These are phyloP conservation scores for Hanseniaspora gamundiae DNA, from an alignment of 1,139 yeast genomes.

Conservation along the genomic window DNA sequence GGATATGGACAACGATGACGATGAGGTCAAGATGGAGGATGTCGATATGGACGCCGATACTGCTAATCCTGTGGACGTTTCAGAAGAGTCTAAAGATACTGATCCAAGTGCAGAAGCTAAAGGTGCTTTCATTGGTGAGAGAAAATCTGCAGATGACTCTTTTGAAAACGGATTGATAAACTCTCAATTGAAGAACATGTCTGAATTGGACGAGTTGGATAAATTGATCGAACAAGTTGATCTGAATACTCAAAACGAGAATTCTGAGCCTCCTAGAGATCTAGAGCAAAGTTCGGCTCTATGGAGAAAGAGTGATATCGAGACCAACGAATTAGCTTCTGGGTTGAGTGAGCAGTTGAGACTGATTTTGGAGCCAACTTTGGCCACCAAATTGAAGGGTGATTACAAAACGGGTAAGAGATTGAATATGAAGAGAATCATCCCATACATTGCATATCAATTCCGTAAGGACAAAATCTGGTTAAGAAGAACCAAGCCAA, in stretches of 20 bases:
- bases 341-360: constrained; percentile 87
- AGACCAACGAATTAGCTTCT: constrained; percentile 79
- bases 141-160: constrained; percentile 26
- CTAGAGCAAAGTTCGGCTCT: constrained; percentile 59
- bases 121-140: constrained; percentile 42
- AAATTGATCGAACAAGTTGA: constrained; percentile 25
- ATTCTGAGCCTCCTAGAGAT: constrained; percentile 34
- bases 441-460: constrained; percentile 95
- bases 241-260: constrained; percentile 18
- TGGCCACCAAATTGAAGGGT: constrained; percentile 87
- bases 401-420: constrained; percentile 97
- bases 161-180: constrained; percentile 27
- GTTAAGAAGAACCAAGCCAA: constrained; percentile 95
- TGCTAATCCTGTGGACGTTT: constrained; percentile 14
- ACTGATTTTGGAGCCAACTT: constrained; percentile 85
- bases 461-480: constrained; percentile 97
- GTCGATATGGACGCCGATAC: constrained; percentile 18
- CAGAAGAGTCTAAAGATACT: constrained; percentile 26
- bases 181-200: constrained; percentile 24
- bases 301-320: constrained; percentile 74
- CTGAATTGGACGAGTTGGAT: constrained; percentile 28
- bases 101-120: constrained; percentile 31
- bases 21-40: constrained; percentile 26
- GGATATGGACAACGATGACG: constrained; percentile 33
- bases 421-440: constrained; percentile 91